phyloP scores from a whole-genome alignment of 345 rosid species.

The Litchi chinensis region DNA sequence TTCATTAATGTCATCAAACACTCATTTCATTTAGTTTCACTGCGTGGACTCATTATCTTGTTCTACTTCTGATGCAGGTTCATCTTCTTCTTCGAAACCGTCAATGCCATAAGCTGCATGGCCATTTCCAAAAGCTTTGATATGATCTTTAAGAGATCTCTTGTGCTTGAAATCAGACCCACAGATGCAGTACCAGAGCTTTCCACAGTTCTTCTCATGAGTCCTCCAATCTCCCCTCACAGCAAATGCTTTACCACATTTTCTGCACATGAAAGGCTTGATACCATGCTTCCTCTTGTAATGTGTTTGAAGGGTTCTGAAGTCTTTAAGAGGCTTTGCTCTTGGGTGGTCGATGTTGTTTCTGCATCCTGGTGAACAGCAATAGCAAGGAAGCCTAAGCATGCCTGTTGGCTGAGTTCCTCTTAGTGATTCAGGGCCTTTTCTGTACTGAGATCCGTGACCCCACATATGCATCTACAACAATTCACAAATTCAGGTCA shows the following conservation, averaged over 20 bases:
- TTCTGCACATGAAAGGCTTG: conserved; percentile 73
- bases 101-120: conserved; percentile 54
- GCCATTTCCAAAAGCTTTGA: conserved; percentile 56
- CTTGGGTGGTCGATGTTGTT: conserved; percentile 75
- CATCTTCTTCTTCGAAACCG: conserved; percentile 60
- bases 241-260: conserved; percentile 71
- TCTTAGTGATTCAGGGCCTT: conserved; percentile 66
- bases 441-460: conserved; percentile 63
- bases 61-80: conserved; percentile 60
- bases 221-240: conserved; percentile 80
- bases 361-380: conserved; percentile 67
- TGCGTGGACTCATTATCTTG: conserved; percentile 43
- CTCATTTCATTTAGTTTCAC: conserved; percentile 16
- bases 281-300: conserved; percentile 75
- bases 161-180: conserved; percentile 71
- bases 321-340: conserved; percentile 71
- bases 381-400: conserved; percentile 74
- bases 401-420: conserved; percentile 72
- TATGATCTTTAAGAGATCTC: conserved; percentile 63
- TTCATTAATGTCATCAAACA: background rate
- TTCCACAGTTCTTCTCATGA: conserved; percentile 73
- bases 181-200: conserved; percentile 64
- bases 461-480: conserved; percentile 71
- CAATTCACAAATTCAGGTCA: background rate
- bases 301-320: conserved; percentile 73